These are phyloP conservation scores for Athelia sp. DNA, from an alignment of 1,284 basidiomycete genomes.

Conservation along the genomic window DNA sequence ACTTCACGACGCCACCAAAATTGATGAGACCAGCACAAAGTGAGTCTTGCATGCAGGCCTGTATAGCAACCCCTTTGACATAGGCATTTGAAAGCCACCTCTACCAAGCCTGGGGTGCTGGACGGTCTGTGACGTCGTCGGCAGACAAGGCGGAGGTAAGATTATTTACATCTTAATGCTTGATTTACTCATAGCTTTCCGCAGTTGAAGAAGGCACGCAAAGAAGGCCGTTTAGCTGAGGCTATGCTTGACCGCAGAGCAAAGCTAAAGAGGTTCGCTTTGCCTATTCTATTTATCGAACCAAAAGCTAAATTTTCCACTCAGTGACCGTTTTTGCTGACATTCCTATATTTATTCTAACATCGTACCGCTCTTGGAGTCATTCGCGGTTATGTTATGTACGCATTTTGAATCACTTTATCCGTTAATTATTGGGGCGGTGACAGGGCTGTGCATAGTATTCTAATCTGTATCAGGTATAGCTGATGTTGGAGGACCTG, in stretches of 20 bases:
- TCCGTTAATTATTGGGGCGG: no score
- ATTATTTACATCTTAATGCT: constrained; percentile 6
- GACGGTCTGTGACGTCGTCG: constrained; percentile 64
- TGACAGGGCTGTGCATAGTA: no score
- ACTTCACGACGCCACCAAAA: constrained; percentile 42
- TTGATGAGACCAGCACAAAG: constrained; percentile 71
- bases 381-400: no score
- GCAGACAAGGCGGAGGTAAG: constrained; percentile 70
- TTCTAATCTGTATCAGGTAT: no score
- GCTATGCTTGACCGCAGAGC: constrained; percentile 84
- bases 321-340: constrained; percentile 65
- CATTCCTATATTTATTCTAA: no score
- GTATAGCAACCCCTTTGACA: constrained; percentile 2
- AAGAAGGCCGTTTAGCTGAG: constrained; percentile 86
- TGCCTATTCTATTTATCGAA: constrained; percentile 7
- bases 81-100: constrained; percentile 45
- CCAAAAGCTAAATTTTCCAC: constrained; percentile 14
- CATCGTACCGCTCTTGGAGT: no score
- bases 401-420: no score
- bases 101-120: constrained; percentile 87
- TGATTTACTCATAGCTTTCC: constrained; percentile 9
- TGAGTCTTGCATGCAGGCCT: constrained; percentile 32
- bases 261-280: constrained; percentile 83
- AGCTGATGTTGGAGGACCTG: no score
- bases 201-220: constrained; percentile 79